These are phyloP conservation scores for Sporothrix luriei DNA, from an alignment of 2,329 filamentous ascomycete genomes.

Conservation along the genomic window DNA sequence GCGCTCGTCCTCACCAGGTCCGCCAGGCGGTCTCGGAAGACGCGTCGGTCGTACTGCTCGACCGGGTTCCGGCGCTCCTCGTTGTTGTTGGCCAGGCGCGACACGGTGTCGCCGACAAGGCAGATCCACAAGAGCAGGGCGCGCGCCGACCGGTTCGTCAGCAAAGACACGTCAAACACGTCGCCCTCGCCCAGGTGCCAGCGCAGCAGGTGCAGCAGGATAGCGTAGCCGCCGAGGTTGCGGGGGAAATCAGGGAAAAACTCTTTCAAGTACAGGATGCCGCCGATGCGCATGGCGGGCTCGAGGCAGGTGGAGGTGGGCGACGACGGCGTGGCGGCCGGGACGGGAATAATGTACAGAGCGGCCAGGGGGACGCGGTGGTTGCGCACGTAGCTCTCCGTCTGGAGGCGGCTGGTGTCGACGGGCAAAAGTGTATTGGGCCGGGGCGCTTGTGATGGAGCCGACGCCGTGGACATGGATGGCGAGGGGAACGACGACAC, in stretches of 20 bases:
- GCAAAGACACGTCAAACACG: constrained; percentile 24
- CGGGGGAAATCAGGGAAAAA: constrained; percentile 42
- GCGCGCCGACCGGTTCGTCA: constrained; percentile 27
- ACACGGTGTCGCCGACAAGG: constrained; percentile 40
- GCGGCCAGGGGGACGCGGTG: constrained; percentile 37
- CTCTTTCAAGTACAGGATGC: constrained; percentile 43
- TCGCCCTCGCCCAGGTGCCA: constrained; percentile 35
- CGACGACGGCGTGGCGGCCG: not conserved
- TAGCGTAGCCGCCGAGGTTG: constrained; percentile 42
- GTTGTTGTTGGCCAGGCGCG: constrained; percentile 38
- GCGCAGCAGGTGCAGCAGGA: constrained; percentile 40
- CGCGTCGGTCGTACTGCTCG: constrained; percentile 38
- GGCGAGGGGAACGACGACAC: not conserved
- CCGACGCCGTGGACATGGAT: too few species aligned
- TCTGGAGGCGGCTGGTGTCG: constrained; percentile 33
- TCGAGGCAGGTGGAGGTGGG: constrained; percentile 37
- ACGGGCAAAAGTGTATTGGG: constrained; percentile 33
- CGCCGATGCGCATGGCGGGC: constrained; percentile 40
- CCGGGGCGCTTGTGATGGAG: not conserved
- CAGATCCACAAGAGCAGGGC: constrained; percentile 41
- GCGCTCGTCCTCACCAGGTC: constrained; percentile 32
- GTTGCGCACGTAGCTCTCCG: constrained; percentile 38
- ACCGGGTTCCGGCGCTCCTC: constrained; percentile 35
- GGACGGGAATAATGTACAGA: constrained; percentile 32
- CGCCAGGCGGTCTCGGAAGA: constrained; percentile 39